Conservation (phyloP, 805 yeast species). For the Saccharomyces mikatae region DNA sequence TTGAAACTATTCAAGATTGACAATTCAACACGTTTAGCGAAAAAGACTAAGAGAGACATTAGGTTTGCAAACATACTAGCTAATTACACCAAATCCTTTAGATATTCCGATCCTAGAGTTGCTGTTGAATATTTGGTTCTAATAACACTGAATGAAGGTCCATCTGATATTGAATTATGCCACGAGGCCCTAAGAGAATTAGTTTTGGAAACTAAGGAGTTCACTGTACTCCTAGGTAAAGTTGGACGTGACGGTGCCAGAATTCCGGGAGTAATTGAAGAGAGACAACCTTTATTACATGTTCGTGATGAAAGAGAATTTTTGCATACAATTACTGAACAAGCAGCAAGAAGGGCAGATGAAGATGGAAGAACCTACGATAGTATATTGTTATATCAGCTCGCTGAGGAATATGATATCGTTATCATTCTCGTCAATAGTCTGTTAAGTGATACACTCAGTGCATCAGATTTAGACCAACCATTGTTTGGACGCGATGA, state of each 20-base stretch:
- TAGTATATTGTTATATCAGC: constrained; percentile 75
- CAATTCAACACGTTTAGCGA: constrained; percentile 3
- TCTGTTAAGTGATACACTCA: constrained; percentile 67
- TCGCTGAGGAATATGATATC: constrained; percentile 78
- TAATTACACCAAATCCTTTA: constrained; percentile 72
- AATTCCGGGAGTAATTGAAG: constrained; percentile 76
- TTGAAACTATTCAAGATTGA: constrained; percentile 46
- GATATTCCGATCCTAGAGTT: constrained; percentile 76
- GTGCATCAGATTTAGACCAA: constrained; percentile 60
- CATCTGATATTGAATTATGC: constrained; percentile 46
- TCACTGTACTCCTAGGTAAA: constrained; percentile 74
- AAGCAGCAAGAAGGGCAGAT: constrained; percentile 78
- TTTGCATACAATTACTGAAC: constrained; percentile 65
- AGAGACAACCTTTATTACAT: constrained; percentile 56
- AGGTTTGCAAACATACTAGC: constrained; percentile 61
- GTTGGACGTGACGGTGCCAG: constrained; percentile 68
- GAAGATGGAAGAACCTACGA: constrained; percentile 87
- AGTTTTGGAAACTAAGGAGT: constrained; percentile 80
- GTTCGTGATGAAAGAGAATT: constrained; percentile 53
- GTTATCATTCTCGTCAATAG: constrained; percentile 70
- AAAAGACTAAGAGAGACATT: constrained; percentile 31
- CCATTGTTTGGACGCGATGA: constrained; percentile 37
- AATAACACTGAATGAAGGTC: constrained; percentile 46
- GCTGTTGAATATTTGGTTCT: constrained; percentile 84
- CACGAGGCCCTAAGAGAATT: constrained; percentile 79